Percentiles rank a stretch among this genome's conserved stretches.
These are phyloP conservation scores for Conidiobolus incongruus DNA, from an alignment of 371 early-diverging fungal genomes.

Conservation along the genomic window DNA sequence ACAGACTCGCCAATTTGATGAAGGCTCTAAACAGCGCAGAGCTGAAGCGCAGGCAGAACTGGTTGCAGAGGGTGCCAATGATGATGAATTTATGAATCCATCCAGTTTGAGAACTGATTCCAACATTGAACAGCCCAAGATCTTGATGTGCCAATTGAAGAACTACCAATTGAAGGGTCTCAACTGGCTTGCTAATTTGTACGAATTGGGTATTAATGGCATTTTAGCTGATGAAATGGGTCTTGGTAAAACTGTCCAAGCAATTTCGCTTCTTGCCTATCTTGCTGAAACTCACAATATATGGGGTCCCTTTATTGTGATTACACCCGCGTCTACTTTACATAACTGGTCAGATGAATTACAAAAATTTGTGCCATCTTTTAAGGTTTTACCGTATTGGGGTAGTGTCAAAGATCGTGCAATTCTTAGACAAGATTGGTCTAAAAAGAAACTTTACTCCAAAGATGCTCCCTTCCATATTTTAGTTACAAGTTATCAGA, in stretches of 20 bases:
- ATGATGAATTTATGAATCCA: constrained; percentile 62
- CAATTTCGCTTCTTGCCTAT: constrained; percentile 80
- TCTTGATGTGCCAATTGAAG: constrained; percentile 76
- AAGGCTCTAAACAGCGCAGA: constrained; percentile 15
- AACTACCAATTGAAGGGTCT: constrained; percentile 96
- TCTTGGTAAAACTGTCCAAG: constrained; percentile 73
- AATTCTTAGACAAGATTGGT: constrained; percentile 64
- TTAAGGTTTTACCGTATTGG: constrained; percentile 83
- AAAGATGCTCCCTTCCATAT: constrained; percentile 80
- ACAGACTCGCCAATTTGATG: constrained; percentile 46
- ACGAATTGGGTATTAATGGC: constrained; percentile 94
- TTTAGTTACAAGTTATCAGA: constrained; percentile 85
- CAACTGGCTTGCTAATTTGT: constrained; percentile 94
- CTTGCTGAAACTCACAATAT: constrained; percentile 70
- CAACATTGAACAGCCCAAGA: constrained; percentile 61
- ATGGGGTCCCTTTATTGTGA: constrained; percentile 91
- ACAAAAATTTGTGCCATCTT: constrained; percentile 65
- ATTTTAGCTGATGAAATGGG: constrained; percentile 48
- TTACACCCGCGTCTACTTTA: constrained; percentile 88
- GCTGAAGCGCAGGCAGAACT: not conserved
- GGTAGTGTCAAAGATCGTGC: constrained; percentile 80
- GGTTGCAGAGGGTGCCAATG: not conserved
- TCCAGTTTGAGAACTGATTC: constrained; percentile 42
- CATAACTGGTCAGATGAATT: constrained; percentile 98
- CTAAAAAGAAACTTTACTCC: constrained; percentile 44